phyloP scores from a whole-genome alignment of 2,329 filamentous ascomycete species.

The Thelonectria discophora region DNA sequence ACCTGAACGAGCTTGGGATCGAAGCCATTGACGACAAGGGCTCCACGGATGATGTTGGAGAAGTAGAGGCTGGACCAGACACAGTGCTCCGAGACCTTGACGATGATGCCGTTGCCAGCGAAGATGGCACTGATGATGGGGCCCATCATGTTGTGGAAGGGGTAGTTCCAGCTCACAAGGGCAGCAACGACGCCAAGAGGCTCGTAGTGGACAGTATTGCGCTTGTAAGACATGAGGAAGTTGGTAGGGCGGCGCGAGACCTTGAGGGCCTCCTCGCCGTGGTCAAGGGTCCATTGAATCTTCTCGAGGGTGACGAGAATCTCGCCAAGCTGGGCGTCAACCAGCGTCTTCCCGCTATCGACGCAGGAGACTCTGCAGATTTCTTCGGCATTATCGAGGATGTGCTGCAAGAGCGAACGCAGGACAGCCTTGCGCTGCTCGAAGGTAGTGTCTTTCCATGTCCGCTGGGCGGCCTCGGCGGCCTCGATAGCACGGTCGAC shows the following conservation, averaged over 20 bases:
- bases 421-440: constrained; percentile 80
- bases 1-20: constrained; percentile 84
- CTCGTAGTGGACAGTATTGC: constrained; percentile 89
- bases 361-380: constrained; percentile 88
- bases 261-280: constrained; percentile 83
- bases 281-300: constrained; percentile 89
- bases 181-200: constrained; percentile 92
- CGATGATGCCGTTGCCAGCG: constrained; percentile 87
- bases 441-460: constrained; percentile 84
- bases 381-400: constrained; percentile 87
- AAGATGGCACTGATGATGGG: constrained; percentile 92
- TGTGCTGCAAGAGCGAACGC: constrained; percentile 79
- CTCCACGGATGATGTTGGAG: constrained; percentile 77
- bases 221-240: constrained; percentile 94
- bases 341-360: constrained; percentile 95
- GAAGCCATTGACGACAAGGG: constrained; percentile 83
- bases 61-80: constrained; percentile 93
- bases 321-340: constrained; percentile 93
- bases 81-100: constrained; percentile 95
- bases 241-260: constrained; percentile 83
- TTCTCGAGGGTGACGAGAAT: constrained; percentile 95
- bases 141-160: constrained; percentile 93
- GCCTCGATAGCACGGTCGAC: constrained; percentile 82
- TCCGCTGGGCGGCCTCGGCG: constrained; percentile 76
- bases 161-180: constrained; percentile 96